Conservation (phyloP, 257 asterid species). For the Cinchona pubescens region DNA sequence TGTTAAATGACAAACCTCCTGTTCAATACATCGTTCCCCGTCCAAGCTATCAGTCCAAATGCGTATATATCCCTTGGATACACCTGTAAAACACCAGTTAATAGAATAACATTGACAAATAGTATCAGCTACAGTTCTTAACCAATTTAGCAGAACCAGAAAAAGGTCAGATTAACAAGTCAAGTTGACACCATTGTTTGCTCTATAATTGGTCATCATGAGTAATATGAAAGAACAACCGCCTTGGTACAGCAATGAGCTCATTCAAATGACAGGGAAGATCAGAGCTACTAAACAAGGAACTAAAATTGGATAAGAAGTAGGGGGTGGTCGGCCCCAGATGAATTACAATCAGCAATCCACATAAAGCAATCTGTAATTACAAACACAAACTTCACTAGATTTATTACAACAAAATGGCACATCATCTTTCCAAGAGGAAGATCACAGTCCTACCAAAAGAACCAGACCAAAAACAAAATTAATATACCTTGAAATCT, state of each 20-base stretch:
- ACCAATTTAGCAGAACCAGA: background rate
- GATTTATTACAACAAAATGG: background rate
- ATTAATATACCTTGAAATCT: constrained; percentile 66
- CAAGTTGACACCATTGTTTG: background rate
- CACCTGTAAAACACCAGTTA: constrained; percentile 48
- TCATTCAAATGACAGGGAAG: background rate
- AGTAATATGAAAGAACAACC: background rate
- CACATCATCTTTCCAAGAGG: background rate
- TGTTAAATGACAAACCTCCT: constrained; percentile 52
- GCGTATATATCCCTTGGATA: constrained; percentile 91
- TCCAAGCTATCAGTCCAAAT: constrained; percentile 94
- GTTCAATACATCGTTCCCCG: constrained; percentile 91
- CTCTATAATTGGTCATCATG: background rate
- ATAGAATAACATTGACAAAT: background rate
- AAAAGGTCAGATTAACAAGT: background rate
- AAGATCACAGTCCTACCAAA: background rate
- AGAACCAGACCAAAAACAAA: background rate
- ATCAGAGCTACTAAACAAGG: background rate
- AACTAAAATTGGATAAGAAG: background rate
- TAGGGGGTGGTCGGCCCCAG: background rate
- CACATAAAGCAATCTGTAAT: background rate
- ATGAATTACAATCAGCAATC: background rate
- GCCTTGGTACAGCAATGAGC: background rate
- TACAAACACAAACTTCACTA: constrained; percentile 1
- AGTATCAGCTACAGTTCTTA: background rate